Base-by-base conservation (phyloP, 306 rosid species). In the Cicer chorassanicum region DNA sequence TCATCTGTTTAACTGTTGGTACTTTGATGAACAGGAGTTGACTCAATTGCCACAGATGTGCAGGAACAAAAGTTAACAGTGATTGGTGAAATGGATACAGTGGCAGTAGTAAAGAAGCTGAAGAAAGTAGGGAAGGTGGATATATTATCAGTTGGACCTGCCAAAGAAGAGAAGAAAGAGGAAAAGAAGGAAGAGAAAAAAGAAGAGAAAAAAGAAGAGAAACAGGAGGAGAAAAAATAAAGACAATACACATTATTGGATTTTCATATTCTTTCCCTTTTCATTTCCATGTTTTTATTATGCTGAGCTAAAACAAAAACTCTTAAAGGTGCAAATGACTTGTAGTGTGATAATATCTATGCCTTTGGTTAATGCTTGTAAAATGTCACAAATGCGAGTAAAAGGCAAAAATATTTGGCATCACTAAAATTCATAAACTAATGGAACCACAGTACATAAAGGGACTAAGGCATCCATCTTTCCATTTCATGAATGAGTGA, bases 101-200 rank as follows among this genome's bases (percentile, higher is more conserved):
- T 95, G 85, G 93, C 91, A 45, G 78, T 92, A 10, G 98, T 92
- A 88, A 95, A 95, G 87, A 94, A 89, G 87, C 80, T 94, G 86
- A 94, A 92, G 92, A 95, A 87, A 75, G 96, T 95, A 5, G 99
- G 98, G n/a, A 95, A 90, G 83, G 93, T 92, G 13, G 99, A 95
- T 53, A 85, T 95, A 42, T 0, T 92, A 50, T 92, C 98, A 7
- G 93, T 95, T 71, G 98, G 99, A 12, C 96, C 98, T 36, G 98
- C 97, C 45, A 94, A 86, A 81, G 96, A 89, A 24, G 97, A 86
- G 0, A 82, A 89, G 73, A 86, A 85, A 2, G 89, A 90, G 0
- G 92, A 90, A 10, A 51, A 55, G 39, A 19, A 56, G 40, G 63
- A 56, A 62, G 46, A 62, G 46, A 38, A 62, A 38, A 62, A 62